phyloP scores from a whole-genome alignment of 2,329 filamentous ascomycete species.

The Fusarium camptoceras region DNA sequence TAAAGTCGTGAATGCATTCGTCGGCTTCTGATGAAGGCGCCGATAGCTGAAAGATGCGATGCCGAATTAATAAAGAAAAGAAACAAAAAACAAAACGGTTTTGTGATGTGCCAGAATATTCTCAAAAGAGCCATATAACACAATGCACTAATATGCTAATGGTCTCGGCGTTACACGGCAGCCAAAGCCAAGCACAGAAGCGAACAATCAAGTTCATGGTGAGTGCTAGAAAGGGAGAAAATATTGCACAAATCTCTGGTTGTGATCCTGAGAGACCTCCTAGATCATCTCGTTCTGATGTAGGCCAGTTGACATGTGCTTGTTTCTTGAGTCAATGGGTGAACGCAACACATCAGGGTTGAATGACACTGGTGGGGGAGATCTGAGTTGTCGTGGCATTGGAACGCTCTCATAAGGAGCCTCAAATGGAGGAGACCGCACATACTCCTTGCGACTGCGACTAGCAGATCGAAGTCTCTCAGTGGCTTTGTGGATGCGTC shows the following conservation, averaged over 20 bases:
- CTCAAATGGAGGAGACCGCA: slow-evolving; percentile 45
- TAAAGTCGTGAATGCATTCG: slow-evolving; percentile 25
- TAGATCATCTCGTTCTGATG: slow-evolving; percentile 68
- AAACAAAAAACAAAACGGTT: slow-evolving; percentile 10
- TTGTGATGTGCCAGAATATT: slow-evolving; percentile 8
- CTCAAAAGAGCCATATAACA: not conserved
- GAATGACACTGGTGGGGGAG: slow-evolving; percentile 54
- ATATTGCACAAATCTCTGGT: slow-evolving; percentile 12
- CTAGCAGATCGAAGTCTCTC: slow-evolving; percentile 71
- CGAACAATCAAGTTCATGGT: slow-evolving; percentile 37
- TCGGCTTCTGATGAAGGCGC: slow-evolving; percentile 7
- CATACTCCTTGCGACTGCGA: slow-evolving; percentile 62
- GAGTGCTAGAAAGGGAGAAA: slow-evolving; percentile 36
- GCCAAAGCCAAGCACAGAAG: slow-evolving; percentile 53
- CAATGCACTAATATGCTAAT: slow-evolving; percentile 29
- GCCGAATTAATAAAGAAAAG: slow-evolving; percentile 3
- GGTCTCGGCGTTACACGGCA: slow-evolving; percentile 38
- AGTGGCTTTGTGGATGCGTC: slow-evolving; percentile 67
- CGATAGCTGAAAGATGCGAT: slow-evolving; percentile 10
- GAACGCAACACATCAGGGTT: slow-evolving; percentile 53
- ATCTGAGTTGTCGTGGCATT: slow-evolving; percentile 47
- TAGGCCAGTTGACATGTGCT: slow-evolving; percentile 63
- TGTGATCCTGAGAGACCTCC: slow-evolving; percentile 28
- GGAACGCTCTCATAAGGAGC: slow-evolving; percentile 59
- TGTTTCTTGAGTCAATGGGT: slow-evolving; percentile 50